Base-by-base conservation (phyloP, 2,329 filamentous ascomycete genomes). In the Beauveria sp. region DNA sequence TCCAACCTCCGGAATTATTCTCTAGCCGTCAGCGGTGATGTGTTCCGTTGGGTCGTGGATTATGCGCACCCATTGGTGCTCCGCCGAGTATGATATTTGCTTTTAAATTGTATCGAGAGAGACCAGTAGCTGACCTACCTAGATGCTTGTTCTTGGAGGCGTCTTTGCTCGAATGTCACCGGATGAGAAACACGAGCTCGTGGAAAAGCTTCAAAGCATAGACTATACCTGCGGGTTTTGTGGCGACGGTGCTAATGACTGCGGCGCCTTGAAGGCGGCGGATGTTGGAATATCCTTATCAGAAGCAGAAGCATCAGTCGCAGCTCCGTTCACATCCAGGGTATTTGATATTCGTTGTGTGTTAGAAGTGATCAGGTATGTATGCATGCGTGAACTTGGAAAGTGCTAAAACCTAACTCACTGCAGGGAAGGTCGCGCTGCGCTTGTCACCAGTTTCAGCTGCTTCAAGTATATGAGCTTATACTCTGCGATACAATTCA, bases 391-490 rank as follows among this genome's bases (percentile, higher is more conserved):
- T 24, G 2, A 18, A 45, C 9, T 31, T n/a, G 5, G 26, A 12
- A 24, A 18, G 3, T 42, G 5, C 14, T 43, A 12, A 9, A 46
- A 8, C 48, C 68, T 75, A 65, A 75, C 64, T 14, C 20, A 1
- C 20, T 43, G 48, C 42, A 87, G 92, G 66, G 95, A 99, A 79
- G 95, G 95, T 22, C 87, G 96, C 65, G 93, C 93, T 22, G 91
- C 96, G 40, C 82, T 99, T 40, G 93, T 98, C n/a, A 99, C 95
- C 14, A 96, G 92, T 75, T 99, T 99, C 78, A 96, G 91, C 77
- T 99, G 95, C 78, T 99, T 99, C 83, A 99, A 98, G 79, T 99
- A 96, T 76, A 99, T 99, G 96, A 96, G 90, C 69, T 77, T 99
- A 66, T 99, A 99, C 79, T 98, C 93, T 2, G 93, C 95, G n/a